Evolutionary conservation across 768 basidiomycete species (phyloP).

Genomic region (Gloeophyllum trabeum): DNA sequence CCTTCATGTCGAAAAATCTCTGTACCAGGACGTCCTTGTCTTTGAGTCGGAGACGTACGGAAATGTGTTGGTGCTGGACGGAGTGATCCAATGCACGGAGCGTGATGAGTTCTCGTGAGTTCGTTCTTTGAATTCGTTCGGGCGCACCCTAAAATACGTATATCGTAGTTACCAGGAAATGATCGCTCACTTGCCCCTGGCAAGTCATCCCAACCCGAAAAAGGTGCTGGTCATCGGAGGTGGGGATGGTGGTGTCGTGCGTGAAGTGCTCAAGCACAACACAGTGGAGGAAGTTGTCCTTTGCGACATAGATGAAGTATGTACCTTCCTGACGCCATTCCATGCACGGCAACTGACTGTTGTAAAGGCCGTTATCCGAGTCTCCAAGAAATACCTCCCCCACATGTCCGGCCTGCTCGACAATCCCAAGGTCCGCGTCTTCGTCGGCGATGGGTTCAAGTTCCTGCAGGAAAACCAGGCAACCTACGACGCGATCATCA

Average conservation of each 20-base stretch:
- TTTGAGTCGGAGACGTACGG: slow-evolving; percentile 94
- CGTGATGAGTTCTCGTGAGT: slow-evolving; percentile 96
- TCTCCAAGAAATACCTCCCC: slow-evolving; percentile 87
- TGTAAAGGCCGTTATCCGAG: slow-evolving; percentile 78
- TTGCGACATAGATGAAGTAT: slow-evolving; percentile 94
- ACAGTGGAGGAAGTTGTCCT: slow-evolving; percentile 87
- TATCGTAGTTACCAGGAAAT: slow-evolving; percentile 89
- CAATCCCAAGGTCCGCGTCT: slow-evolving; percentile 72
- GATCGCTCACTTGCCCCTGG: slow-evolving; percentile 96
- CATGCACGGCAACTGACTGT: slow-evolving; percentile 1
- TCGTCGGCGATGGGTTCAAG: slow-evolving; percentile 94
- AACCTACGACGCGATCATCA: slow-evolving; percentile 95
- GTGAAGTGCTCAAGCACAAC: slow-evolving; percentile 92
- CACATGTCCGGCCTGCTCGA: slow-evolving; percentile 83
- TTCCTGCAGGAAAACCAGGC: slow-evolving; percentile 83
- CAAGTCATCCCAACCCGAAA: slow-evolving; percentile 92
- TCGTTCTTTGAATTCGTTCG: background rate
- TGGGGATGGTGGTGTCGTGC: slow-evolving; percentile 95
- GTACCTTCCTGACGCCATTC: slow-evolving; percentile 1
- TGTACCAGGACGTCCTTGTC: slow-evolving; percentile 95
- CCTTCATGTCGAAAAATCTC: slow-evolving; percentile 85
- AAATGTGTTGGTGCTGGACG: slow-evolving; percentile 94
- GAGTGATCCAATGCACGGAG: slow-evolving; percentile 94
- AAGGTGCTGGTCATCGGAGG: slow-evolving; percentile 96
- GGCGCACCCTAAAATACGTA: slow-evolving; percentile 1